Evolutionary conservation across 257 asterid genomes (phyloP).

Genomic region (Solanum clarkiae): DNA sequence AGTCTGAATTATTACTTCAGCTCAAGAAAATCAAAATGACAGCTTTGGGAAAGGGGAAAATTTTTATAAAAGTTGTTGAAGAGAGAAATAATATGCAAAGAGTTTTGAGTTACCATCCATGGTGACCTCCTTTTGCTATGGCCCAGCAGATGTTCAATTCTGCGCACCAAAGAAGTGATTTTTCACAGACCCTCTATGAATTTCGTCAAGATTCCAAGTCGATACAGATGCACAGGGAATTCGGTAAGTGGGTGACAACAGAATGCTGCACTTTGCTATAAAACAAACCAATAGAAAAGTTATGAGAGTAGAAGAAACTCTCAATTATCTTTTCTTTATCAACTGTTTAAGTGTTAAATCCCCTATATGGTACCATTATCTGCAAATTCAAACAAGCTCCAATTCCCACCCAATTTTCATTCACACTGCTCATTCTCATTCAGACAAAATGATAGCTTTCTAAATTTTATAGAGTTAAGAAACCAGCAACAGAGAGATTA

Average conservation of each 20-base stretch:
- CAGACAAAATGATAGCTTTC: neutral
- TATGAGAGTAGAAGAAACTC: neutral
- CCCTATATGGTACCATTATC: neutral
- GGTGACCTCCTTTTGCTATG: slow-evolving; percentile 4
- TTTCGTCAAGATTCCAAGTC: neutral
- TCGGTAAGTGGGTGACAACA: neutral
- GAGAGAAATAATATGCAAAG: neutral
- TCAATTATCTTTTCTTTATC: neutral
- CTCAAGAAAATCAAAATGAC: neutral
- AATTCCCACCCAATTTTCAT: neutral
- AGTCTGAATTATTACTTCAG: neutral
- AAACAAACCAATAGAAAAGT: neutral
- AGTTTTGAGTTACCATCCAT: slow-evolving; percentile 42
- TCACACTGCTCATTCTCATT: neutral
- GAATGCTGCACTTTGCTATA: neutral
- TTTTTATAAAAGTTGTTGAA: neutral
- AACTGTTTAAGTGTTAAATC: neutral
- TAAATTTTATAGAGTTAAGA: neutral
- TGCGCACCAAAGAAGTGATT: neutral
- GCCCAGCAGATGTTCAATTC: slow-evolving; percentile 27
- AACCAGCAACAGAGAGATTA: neutral
- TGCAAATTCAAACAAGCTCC: neutral
- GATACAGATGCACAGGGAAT: neutral
- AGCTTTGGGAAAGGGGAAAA: neutral
- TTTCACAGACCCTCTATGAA: neutral